phyloP scores from a whole-genome alignment of 345 rosid species.

The Raphanus raphanistrum region DNA sequence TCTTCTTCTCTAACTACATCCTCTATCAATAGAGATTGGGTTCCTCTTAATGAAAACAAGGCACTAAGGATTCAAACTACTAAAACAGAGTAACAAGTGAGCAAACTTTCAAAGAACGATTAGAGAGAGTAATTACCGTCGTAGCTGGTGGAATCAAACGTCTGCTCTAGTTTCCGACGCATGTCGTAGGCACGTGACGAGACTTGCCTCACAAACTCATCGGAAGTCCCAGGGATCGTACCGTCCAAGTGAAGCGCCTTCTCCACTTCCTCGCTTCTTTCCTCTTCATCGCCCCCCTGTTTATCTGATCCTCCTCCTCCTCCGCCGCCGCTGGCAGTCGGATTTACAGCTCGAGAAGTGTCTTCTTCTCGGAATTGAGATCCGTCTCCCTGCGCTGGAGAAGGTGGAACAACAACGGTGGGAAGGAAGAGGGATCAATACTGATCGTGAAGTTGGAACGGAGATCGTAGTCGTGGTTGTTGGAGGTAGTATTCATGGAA shows the following conservation, averaged over 20 bases:
- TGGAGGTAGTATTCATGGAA: slow-evolving; percentile 72
- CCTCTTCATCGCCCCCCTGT: slow-evolving; percentile 40
- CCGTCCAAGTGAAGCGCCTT: slow-evolving; percentile 93
- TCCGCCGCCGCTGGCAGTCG: slow-evolving; percentile 22
- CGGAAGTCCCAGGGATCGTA: slow-evolving; percentile 75
- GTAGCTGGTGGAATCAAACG: slow-evolving; percentile 83
- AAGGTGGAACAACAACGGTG: slow-evolving; percentile 37
- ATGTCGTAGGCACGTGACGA: slow-evolving; percentile 97
- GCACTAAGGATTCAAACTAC: not conserved
- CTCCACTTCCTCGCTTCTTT: slow-evolving; percentile 62
- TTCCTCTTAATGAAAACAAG: not conserved
- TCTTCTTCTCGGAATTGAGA: slow-evolving; percentile 36
- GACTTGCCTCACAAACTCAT: slow-evolving; percentile 78
- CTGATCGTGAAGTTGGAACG: slow-evolving; percentile 39
- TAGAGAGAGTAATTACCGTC: slow-evolving; percentile 54
- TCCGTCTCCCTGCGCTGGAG: slow-evolving; percentile 23
- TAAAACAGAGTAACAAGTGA: not conserved
- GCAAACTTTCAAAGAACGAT: not conserved
- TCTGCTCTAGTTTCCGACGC: slow-evolving; percentile 83
- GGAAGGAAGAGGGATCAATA: slow-evolving; percentile 17
- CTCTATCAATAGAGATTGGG: slow-evolving; percentile 6
- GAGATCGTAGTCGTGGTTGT: slow-evolving; percentile 45
- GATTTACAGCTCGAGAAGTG: slow-evolving; percentile 43
- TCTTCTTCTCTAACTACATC: slow-evolving; percentile 1
- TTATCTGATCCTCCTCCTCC: not conserved